These are phyloP conservation scores for Blastomyces silverae DNA, from an alignment of 2,329 filamentous ascomycete genomes.

Conservation along the genomic window DNA sequence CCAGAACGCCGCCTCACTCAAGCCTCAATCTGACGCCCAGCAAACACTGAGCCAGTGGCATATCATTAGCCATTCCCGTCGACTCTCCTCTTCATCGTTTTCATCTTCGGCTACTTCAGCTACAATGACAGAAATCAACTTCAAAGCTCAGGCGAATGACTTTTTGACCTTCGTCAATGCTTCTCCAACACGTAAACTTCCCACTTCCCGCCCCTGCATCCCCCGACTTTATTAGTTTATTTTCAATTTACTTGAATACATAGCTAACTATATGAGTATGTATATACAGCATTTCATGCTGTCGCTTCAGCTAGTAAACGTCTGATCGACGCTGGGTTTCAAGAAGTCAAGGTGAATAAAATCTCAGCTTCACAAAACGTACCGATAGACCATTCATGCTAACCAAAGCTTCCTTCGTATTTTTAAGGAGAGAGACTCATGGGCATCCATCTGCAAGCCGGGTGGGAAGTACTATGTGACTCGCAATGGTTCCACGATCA, in stretches of 20 bases:
- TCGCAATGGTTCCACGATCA: constrained; percentile 76
- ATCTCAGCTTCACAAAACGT: not conserved
- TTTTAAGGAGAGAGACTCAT: constrained; percentile 49
- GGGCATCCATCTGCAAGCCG: constrained; percentile 62
- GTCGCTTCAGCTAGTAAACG: constrained; percentile 70
- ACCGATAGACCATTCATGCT: not conserved
- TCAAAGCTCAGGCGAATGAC: constrained; percentile 55
- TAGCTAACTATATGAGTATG: not conserved
- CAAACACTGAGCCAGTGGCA: constrained; percentile 1
- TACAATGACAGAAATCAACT: constrained; percentile 27
- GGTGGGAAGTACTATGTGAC: constrained; percentile 86
- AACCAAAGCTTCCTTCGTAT: not conserved
- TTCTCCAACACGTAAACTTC: constrained; percentile 73
- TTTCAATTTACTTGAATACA: constrained; percentile 10
- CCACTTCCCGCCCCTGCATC: not conserved
- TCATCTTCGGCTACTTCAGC: constrained; percentile 15
- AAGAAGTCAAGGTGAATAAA: constrained; percentile 60
- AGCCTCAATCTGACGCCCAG: not conserved
- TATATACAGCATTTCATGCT: constrained; percentile 74
- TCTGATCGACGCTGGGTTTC: constrained; percentile 77
- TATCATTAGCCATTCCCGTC: not conserved
- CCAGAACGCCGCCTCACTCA: not conserved
- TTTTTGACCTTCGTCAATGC: constrained; percentile 92
- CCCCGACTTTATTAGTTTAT: not conserved
- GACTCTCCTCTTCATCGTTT: not conserved